A percentile compares a stretch with the other conserved stretches of the same genome.
phyloP scores from a whole-genome alignment of 139 green algal species.

The Mychonastes homosphaera region DNA sequence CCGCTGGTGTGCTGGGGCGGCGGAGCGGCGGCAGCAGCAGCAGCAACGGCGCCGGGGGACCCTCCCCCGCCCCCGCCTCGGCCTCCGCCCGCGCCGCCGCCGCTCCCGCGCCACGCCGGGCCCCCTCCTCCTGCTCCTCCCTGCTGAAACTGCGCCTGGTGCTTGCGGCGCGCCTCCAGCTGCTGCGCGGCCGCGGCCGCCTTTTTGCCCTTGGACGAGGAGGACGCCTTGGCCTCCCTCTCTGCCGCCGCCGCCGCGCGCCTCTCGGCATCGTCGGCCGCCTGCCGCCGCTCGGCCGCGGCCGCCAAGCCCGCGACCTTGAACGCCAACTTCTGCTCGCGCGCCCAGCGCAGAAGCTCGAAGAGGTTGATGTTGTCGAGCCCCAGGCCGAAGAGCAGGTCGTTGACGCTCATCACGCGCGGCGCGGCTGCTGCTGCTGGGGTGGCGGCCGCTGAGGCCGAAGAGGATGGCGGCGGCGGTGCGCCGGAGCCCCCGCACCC shows the following conservation, averaged over 20 bases:
- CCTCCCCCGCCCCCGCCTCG: not conserved
- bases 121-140: constrained; percentile 15
- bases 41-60: not conserved
- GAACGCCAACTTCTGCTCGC: constrained; percentile 66
- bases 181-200: not conserved
- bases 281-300: too few species aligned
- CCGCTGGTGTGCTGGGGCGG: constrained; percentile 2
- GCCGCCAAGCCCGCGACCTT: too few species aligned
- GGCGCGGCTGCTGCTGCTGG: constrained; percentile 1
- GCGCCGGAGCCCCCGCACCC: not conserved
- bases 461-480: too few species aligned
- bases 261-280: not conserved
- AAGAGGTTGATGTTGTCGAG: constrained; percentile 93
- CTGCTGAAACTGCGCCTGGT: too few species aligned
- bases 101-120: constrained; percentile 1
- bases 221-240: too few species aligned
- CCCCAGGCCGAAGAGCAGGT: constrained; percentile 62
- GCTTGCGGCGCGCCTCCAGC: not conserved
- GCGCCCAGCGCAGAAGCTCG: constrained; percentile 56
- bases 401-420: constrained; percentile 44
- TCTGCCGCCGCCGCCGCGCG: too few species aligned
- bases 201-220: not conserved
- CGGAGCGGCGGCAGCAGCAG: not conserved
- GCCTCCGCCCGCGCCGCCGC: constrained; percentile 1
- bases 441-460: not conserved